These are phyloP conservation scores for Aspergillus amoenus DNA, from an alignment of 2,329 filamentous ascomycete genomes.

Conservation along the genomic window DNA sequence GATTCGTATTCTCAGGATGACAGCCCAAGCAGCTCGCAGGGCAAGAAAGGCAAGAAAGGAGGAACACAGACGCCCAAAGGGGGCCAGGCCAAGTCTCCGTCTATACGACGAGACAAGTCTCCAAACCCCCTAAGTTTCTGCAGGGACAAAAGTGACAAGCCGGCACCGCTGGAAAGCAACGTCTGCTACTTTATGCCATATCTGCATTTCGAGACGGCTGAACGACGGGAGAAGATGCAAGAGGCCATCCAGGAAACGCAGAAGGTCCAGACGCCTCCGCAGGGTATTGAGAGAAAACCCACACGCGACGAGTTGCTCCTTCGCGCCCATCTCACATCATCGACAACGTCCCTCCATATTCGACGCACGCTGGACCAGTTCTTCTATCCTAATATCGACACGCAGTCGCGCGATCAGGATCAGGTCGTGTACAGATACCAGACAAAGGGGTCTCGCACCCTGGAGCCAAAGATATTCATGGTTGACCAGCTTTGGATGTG, in stretches of 20 bases:
- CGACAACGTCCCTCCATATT: constrained; percentile 49
- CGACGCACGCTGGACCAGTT: constrained; percentile 65
- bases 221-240: constrained; percentile 57
- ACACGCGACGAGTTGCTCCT: constrained; percentile 38
- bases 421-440: constrained; percentile 66
- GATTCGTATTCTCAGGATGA: constrained; percentile 30
- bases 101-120: constrained; percentile 33
- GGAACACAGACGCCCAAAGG: constrained; percentile 28
- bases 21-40: constrained; percentile 14
- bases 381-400: constrained; percentile 63
- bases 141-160: constrained; percentile 21
- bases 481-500: constrained; percentile 70
- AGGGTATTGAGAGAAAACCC: constrained; percentile 29
- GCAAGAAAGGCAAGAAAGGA: constrained; percentile 33
- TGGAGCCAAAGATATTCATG: constrained; percentile 63
- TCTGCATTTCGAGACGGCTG: constrained; percentile 63
- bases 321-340: constrained; percentile 37
- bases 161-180: constrained; percentile 21
- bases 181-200: constrained; percentile 60
- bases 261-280: constrained; percentile 28
- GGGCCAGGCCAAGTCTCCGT: constrained; percentile 31
- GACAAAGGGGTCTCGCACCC: constrained; percentile 33
- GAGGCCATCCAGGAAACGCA: constrained; percentile 48
- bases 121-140: constrained; percentile 40
- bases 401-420: constrained; percentile 58